A percentile compares a stretch with the other conserved stretches of the same genome.
phyloP scores from a whole-genome alignment of 2,329 filamentous ascomycete genomes.

The Trichophyton equinum region DNA sequence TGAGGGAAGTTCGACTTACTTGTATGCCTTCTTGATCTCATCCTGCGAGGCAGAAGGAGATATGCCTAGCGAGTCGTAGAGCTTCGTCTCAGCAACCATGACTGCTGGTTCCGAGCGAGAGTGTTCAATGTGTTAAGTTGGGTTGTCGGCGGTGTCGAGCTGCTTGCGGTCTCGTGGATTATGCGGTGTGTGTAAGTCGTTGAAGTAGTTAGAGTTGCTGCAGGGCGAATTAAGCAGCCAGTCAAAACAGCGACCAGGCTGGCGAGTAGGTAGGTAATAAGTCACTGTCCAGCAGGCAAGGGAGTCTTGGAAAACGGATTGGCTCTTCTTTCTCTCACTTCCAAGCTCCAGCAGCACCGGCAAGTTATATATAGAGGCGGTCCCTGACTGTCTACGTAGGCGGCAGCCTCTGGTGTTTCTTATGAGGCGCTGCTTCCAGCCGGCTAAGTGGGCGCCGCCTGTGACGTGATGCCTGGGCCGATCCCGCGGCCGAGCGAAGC shows the following conservation, averaged over 20 bases:
- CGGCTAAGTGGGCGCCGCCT: background rate
- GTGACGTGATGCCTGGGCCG: slow-evolving; percentile 3
- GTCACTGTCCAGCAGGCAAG: background rate
- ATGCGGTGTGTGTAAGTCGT: background rate
- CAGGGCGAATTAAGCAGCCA: background rate
- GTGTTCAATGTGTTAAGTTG: background rate
- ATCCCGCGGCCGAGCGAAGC: slow-evolving; percentile 18
- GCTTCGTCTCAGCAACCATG: slow-evolving; percentile 92
- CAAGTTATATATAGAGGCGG: background rate
- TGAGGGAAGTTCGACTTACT: slow-evolving; percentile 40
- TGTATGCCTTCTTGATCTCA: slow-evolving; percentile 94
- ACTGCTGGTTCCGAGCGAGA: background rate
- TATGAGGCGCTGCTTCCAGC: background rate
- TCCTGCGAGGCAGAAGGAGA: slow-evolving; percentile 73
- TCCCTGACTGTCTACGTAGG: background rate
- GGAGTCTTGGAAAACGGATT: background rate
- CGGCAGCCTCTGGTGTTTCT: background rate
- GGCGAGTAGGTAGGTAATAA: background rate
- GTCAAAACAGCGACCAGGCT: background rate
- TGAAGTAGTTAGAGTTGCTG: background rate
- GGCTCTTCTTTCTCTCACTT: background rate
- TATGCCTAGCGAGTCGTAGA: slow-evolving; percentile 77
- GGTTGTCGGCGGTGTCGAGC: background rate
- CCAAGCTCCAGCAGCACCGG: background rate
- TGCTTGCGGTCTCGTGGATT: background rate